These are phyloP conservation scores for Ploettnerulaceae sp. DNA, from an alignment of 2,329 filamentous ascomycete species.

Conservation along the genomic window DNA sequence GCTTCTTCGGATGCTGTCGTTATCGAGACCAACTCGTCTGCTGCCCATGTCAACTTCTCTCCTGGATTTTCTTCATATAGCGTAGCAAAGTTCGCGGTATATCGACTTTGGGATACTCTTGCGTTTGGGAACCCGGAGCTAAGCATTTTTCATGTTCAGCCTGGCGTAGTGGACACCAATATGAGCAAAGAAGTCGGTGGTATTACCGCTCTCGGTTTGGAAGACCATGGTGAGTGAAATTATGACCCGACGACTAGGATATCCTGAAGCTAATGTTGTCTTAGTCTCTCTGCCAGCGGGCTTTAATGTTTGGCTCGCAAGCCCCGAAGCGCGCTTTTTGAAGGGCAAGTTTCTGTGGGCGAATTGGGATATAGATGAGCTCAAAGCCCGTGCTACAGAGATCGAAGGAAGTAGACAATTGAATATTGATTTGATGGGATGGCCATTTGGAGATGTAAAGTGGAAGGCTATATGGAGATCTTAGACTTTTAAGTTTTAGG, in stretches of 20 bases:
- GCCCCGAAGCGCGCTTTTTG: slow-evolving; percentile 42
- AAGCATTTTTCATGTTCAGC: slow-evolving; percentile 35
- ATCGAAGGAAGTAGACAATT: slow-evolving; percentile 28
- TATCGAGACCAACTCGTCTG: slow-evolving; percentile 36
- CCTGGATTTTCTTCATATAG: slow-evolving; percentile 28
- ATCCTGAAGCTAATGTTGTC: slow-evolving; percentile 18
- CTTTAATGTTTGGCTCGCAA: slow-evolving; percentile 27
- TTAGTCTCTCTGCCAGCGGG: slow-evolving; percentile 24
- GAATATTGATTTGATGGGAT: slow-evolving; percentile 21
- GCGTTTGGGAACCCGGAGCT: slow-evolving; percentile 29
- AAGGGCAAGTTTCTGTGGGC: slow-evolving; percentile 44
- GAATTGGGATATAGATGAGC: slow-evolving; percentile 48
- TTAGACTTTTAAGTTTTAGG: no score
- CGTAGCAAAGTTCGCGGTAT: slow-evolving; percentile 31
- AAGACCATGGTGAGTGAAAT: slow-evolving; percentile 32
- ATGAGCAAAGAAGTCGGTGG: slow-evolving; percentile 30
- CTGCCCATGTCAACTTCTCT: slow-evolving; percentile 34
- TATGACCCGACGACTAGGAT: not conserved
- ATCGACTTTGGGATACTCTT: slow-evolving; percentile 33
- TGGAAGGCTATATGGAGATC: not conserved
- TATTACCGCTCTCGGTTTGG: slow-evolving; percentile 21
- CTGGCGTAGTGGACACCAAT: slow-evolving; percentile 30
- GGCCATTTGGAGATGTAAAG: slow-evolving; percentile 12
- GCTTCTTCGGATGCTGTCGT: slow-evolving; percentile 32
- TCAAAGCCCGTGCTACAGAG: slow-evolving; percentile 38